A percentile compares a stretch with the other conserved stretches of the same genome.
Evolutionary conservation across 73 alveolate species (phyloP).

Genomic region (Diophrys sp.): DNA sequence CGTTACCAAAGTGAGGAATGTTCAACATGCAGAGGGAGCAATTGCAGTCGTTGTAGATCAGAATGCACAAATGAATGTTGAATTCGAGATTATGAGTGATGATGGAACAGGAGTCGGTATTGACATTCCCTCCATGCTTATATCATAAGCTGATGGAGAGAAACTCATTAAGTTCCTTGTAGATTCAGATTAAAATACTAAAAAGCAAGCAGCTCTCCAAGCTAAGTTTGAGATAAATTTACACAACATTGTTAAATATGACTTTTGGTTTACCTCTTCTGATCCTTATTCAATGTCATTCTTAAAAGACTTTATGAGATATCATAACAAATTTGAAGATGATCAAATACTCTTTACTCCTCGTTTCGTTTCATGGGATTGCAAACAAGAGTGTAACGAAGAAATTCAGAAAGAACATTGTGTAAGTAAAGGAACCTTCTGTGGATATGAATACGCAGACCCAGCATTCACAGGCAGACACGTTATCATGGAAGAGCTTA

Average conservation of each 20-base stretch:
- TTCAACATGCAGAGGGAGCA: conserved; percentile 75
- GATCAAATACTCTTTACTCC: conserved; percentile 23
- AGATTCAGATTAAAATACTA: conserved; percentile 23
- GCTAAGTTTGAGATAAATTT: conserved; percentile 1
- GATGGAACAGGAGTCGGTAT: conserved; percentile 80
- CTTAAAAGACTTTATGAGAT: no score
- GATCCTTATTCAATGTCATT: no score
- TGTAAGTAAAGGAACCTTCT: conserved; percentile 14
- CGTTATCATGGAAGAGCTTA: conserved; percentile 72
- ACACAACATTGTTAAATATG: conserved; percentile 62
- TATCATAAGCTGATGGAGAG: conserved; percentile 15
- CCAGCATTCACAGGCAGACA: conserved; percentile 55
- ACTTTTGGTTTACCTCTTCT: conserved; percentile 55
- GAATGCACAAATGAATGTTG: conserved; percentile 31
- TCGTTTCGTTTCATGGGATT: neutral
- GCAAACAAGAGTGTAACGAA: neutral
- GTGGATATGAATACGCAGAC: conserved; percentile 38
- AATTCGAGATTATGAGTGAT: conserved; percentile 64
- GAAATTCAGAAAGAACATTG: conserved; percentile 10
- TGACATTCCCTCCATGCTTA: conserved; percentile 61
- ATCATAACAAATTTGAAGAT: no score
- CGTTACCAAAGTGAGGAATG: conserved; percentile 74
- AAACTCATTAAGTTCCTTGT: neutral
- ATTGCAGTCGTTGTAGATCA: conserved; percentile 66
- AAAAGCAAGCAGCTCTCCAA: conserved; percentile 20